Conservation (phyloP, 352 stramenopile species). For the Globisporangium sylvaticum region DNA sequence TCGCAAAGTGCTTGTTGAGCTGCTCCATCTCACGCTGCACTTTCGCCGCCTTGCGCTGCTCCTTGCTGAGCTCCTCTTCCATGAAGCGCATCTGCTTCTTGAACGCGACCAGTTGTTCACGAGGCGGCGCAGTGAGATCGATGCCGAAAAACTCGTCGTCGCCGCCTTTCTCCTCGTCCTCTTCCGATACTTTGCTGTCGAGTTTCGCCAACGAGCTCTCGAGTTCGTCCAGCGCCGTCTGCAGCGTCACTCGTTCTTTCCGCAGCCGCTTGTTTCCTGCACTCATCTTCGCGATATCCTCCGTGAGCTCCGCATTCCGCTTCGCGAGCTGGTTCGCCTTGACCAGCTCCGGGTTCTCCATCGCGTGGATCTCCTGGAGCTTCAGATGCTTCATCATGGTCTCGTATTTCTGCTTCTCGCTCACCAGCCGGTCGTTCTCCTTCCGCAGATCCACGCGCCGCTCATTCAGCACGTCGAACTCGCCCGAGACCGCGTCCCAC, state of each 20-base stretch:
- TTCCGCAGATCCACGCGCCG: constrained; percentile 58
- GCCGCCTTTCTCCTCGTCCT: constrained; percentile 44
- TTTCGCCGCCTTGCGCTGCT: constrained; percentile 67
- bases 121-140: constrained; percentile 50
- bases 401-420: constrained; percentile 70
- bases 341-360: constrained; percentile 80
- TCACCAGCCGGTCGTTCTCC: constrained; percentile 67
- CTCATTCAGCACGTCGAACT: constrained; percentile 65
- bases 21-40: constrained; percentile 85
- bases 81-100: constrained; percentile 70
- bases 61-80: constrained; percentile 77
- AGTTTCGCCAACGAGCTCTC: constrained; percentile 66
- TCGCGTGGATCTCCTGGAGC: constrained; percentile 57
- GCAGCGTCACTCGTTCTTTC: constrained; percentile 71
- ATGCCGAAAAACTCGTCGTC: constrained; percentile 80
- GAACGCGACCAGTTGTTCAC: constrained; percentile 51
- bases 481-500: constrained; percentile 62
- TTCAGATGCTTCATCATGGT: constrained; percentile 84
- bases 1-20: constrained; percentile 69
- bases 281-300: constrained; percentile 84
- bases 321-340: constrained; percentile 69
- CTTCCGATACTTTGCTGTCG: constrained; percentile 37
- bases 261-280: constrained; percentile 79
- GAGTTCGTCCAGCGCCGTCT: constrained; percentile 63
- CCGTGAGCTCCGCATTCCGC: constrained; percentile 69